Percentiles rank a stretch among this genome's conserved stretches.
Conservation (phyloP, 2,329 filamentous ascomycete genomes). For the Cladobotryum mycophilum region DNA sequence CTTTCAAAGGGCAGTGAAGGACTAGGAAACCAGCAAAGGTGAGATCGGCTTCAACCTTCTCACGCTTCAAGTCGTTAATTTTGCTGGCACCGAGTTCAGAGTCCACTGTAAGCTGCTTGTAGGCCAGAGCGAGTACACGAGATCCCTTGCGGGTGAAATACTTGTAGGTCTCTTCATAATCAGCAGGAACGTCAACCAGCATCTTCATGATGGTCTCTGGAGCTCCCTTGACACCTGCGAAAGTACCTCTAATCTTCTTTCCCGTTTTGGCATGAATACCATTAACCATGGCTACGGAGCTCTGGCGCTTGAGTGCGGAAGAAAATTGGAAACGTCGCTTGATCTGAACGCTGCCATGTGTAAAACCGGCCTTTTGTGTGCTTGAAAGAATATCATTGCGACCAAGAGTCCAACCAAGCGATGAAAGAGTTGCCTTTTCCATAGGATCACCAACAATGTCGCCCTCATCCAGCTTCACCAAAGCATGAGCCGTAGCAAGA, state of each 20-base stretch:
- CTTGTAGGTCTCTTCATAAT: constrained; percentile 98
- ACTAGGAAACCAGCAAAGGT: constrained; percentile 94
- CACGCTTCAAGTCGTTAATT: constrained; percentile 91
- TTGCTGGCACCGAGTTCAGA: constrained; percentile 73
- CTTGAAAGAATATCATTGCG: constrained; percentile 77
- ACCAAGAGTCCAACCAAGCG: constrained; percentile 89
- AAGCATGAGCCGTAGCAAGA: constrained; percentile 86
- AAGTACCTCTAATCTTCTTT: constrained; percentile 74
- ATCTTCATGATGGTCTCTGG: constrained; percentile 96
- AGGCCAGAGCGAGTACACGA: constrained; percentile 86
- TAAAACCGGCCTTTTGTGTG: constrained; percentile 34
- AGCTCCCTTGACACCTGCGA: constrained; percentile 93
- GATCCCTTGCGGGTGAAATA: constrained; percentile 95
- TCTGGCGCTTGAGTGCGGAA: constrained; percentile 91
- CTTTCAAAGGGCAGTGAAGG: constrained; percentile 90
- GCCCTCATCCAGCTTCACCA: constrained; percentile 94
- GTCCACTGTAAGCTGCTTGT: constrained; percentile 81
- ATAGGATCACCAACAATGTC: constrained; percentile 97
- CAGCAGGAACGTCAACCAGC: constrained; percentile 71
- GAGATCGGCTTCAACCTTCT: constrained; percentile 79
- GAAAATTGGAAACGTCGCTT: constrained; percentile 98
- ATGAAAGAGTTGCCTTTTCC: constrained; percentile 90
- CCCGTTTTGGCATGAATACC: constrained; percentile 65
- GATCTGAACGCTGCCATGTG: constrained; percentile 74
- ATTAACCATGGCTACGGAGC: constrained; percentile 80